Evolutionary conservation across 2,329 filamentous ascomycete species (phyloP), one percentile per base, ranked within the genome.

Genomic region (Claviceps africana): DNA sequence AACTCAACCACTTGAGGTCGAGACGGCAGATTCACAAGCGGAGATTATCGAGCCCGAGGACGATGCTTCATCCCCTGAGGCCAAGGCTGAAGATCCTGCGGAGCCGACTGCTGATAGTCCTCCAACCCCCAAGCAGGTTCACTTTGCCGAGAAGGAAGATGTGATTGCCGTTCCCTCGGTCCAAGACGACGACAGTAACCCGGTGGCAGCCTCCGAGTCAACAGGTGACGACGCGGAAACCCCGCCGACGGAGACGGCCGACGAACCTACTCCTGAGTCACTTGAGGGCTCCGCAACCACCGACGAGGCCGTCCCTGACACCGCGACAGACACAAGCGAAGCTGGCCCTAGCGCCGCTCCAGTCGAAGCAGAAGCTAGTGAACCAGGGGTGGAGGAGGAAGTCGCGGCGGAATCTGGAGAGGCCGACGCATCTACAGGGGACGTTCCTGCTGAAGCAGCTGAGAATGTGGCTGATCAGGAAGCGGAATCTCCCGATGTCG

Each of bases 141-240:
- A 54, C 17, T 56, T 54, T 46, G 47, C 54, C n/a, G 50, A 54
- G 28, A 37, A 52, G 6, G 46, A 54, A 25, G 54, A 56, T 9
- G 48, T 45, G 6, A 51, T 55, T 17, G 40, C 31, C 9, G 28
- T 1, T 2, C 17, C 46, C 3, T 43, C 21, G 17, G 25, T 21
- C 10, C 33, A 42, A 19, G 9, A 48, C 13, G 28, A 37, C 3
- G 50, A 31, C 19, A 22, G 5, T 25, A 19, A 11, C 8, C 25
- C 35, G 6, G 15, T 19, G 17, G 15, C 25, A 19, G 9, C 28
- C 3, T 43, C 50, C 17, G 45, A 37, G 8, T 6, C 51, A 44
- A n/a, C 33, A 19, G 30, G 17, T 15, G n/a, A 25, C 3, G 31
- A 25, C n/a, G 10, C 13, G 7, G 19, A 42, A n/a, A 2, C 1